These are phyloP conservation scores for Phaeosphaeriaceae sp. DNA, from an alignment of 2,329 filamentous ascomycete species.

Conservation along the genomic window DNA sequence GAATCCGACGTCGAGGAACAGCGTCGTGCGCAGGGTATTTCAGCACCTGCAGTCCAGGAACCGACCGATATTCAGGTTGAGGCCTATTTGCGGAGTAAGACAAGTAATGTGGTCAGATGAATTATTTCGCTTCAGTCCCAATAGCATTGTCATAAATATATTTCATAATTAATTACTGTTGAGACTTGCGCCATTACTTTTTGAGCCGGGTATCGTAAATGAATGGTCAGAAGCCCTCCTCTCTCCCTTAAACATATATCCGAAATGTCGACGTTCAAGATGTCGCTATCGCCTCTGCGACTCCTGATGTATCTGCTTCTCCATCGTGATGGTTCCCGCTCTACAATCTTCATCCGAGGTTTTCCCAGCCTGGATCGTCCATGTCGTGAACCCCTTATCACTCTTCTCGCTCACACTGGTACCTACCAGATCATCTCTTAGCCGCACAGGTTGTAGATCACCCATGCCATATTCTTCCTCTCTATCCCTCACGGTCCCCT, in stretches of 20 bases:
- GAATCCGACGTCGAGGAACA: neutral
- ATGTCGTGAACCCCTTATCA: slow-evolving; percentile 35
- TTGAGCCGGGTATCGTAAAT: slow-evolving; percentile 9
- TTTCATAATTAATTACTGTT: slow-evolving; percentile 1
- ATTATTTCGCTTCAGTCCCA: neutral
- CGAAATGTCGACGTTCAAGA: neutral
- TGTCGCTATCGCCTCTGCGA: slow-evolving; percentile 15
- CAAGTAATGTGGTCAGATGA: slow-evolving; percentile 14
- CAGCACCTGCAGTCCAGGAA: neutral
- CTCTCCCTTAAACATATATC: neutral
- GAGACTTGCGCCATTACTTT: neutral
- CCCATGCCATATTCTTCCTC: slow-evolving; percentile 34
- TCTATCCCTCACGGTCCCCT: slow-evolving; percentile 17
- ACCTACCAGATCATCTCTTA: slow-evolving; percentile 35
- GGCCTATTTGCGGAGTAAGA: slow-evolving; percentile 27
- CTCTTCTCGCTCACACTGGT: slow-evolving; percentile 22
- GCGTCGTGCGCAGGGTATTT: neutral
- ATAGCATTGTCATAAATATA: neutral
- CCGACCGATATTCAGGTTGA: slow-evolving; percentile 27
- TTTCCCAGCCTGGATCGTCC: slow-evolving; percentile 37
- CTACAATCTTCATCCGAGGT: slow-evolving; percentile 34
- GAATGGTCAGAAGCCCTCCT: neutral
- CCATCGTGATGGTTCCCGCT: slow-evolving; percentile 32
- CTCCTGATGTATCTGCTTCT: slow-evolving; percentile 33
- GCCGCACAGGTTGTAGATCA: slow-evolving; percentile 29